A percentile compares a stretch with the other conserved stretches of the same genome.
These are phyloP conservation scores for Eimeria necatrix DNA, from an alignment of 169 alveolate genomes.

Conservation along the genomic window DNA sequence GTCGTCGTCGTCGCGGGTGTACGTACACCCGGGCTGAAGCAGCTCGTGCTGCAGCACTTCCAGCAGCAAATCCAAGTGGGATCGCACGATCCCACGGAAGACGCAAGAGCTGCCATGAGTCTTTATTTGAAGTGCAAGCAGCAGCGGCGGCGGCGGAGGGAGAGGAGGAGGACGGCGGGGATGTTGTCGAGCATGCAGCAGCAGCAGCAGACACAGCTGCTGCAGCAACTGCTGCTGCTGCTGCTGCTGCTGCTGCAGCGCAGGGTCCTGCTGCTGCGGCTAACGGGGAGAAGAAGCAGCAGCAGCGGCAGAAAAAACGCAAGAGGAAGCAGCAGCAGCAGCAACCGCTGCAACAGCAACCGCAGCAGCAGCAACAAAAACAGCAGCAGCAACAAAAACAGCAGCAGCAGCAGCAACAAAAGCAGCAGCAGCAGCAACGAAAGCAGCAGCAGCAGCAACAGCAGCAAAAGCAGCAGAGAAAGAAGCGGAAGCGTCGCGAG, in stretches of 20 bases:
- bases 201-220: neutral
- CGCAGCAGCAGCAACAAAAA: too few species aligned
- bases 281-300: neutral
- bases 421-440: constrained; percentile 12
- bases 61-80: constrained; percentile 43
- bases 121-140: neutral
- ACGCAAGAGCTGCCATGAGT: neutral
- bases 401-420: neutral
- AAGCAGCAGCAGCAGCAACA: constrained; percentile 7
- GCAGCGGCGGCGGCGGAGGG: neutral
- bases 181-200: too few species aligned
- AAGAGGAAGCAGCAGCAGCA: too few species aligned
- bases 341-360: too few species aligned
- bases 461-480: neutral
- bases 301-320: neutral
- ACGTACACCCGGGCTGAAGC: constrained; percentile 29
- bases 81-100: constrained; percentile 23
- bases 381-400: neutral
- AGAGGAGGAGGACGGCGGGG: too few species aligned
- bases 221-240: neutral
- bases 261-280: neutral
- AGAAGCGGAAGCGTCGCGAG: constrained; percentile 1
- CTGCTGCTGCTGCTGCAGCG: constrained; percentile 1
- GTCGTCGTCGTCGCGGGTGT: neutral
- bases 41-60: neutral